Percentiles rank a stretch among this genome's conserved stretches.
Conservation (phyloP, 140 eudicot species). For the Stevia rebaudiana region DNA sequence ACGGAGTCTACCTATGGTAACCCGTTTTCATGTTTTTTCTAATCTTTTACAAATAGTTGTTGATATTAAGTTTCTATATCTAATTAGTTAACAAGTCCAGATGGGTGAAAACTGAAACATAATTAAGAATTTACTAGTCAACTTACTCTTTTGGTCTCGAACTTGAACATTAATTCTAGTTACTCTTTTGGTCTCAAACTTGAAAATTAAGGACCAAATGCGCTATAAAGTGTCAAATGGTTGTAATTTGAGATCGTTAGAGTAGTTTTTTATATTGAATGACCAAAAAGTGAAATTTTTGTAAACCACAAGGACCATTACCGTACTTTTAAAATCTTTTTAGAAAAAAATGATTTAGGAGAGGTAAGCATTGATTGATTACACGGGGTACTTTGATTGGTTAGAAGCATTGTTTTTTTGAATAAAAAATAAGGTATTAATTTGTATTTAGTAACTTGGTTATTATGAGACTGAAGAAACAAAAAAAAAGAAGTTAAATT, state of each 20-base stretch:
- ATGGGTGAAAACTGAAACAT: background rate
- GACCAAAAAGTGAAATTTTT: too few relatives aligned
- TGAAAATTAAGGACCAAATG: too few relatives aligned
- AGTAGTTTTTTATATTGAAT: too few relatives aligned
- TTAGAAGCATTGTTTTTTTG: background rate
- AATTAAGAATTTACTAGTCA: background rate
- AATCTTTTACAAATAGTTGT: background rate
- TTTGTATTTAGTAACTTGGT: background rate
- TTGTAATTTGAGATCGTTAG: too few relatives aligned
- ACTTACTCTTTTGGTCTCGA: too few relatives aligned
- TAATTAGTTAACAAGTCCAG: background rate
- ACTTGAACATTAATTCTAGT: too few relatives aligned
- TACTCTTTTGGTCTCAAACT: too few relatives aligned
- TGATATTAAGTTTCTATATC: too few relatives aligned
- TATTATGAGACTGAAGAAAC: background rate
- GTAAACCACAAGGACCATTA: too few relatives aligned
- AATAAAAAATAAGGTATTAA: background rate
- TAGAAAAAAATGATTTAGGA: background rate
- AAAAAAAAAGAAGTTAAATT: background rate
- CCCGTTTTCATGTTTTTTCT: background rate
- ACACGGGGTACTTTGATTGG: background rate
- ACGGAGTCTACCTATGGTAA: slow-evolving; percentile 88
- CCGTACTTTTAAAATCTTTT: too few relatives aligned
- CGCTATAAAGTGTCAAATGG: too few relatives aligned
- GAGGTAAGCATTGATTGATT: background rate